A percentile compares a stretch with the other conserved stretches of the same genome.
These are phyloP conservation scores for Nidularia pulvinata DNA, from an alignment of 768 basidiomycete species.

Conservation along the genomic window DNA sequence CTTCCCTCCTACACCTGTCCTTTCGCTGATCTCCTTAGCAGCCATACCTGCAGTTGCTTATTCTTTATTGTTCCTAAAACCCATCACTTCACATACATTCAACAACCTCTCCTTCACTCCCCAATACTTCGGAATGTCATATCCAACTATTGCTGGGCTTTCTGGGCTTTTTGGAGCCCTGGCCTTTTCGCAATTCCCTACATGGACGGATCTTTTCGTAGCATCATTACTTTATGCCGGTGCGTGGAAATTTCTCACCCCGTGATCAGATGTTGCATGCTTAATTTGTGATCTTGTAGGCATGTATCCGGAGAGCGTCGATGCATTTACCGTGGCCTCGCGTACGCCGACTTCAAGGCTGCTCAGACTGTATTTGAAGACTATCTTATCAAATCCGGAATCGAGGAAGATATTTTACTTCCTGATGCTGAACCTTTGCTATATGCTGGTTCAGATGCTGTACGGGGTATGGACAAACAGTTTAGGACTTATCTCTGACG, in stretches of 20 bases:
- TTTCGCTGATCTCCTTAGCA: conserved; percentile 58
- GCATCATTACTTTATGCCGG: conserved; percentile 65
- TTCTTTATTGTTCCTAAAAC: conserved; percentile 58
- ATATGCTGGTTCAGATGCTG: conserved; percentile 97
- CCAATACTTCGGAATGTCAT: conserved; percentile 61
- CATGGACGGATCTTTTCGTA: conserved; percentile 59
- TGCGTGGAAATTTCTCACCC: conserved; percentile 17
- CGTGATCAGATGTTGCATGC: too few species aligned
- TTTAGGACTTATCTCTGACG: conserved; percentile 94
- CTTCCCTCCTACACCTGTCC: conserved; percentile 45
- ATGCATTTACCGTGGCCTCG: conserved; percentile 36
- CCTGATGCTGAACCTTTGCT: conserved; percentile 89
- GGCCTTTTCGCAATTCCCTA: conserved; percentile 61
- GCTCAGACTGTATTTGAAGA: conserved; percentile 77
- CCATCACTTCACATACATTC: conserved; percentile 45
- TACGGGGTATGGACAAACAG: conserved; percentile 99
- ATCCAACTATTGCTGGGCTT: conserved; percentile 45
- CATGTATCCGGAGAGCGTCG: conserved; percentile 47
- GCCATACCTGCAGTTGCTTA: conserved; percentile 64
- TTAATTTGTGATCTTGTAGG: conserved; percentile 25
- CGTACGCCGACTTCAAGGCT: conserved; percentile 55
- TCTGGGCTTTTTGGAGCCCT: conserved; percentile 57
- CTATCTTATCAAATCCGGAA: conserved; percentile 89
- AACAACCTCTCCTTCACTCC: conserved; percentile 48
- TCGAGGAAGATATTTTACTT: conserved; percentile 98